Evolutionary conservation across 2,329 filamentous ascomycete genomes (phyloP).

Genomic region (Sporothrix humicola): DNA sequence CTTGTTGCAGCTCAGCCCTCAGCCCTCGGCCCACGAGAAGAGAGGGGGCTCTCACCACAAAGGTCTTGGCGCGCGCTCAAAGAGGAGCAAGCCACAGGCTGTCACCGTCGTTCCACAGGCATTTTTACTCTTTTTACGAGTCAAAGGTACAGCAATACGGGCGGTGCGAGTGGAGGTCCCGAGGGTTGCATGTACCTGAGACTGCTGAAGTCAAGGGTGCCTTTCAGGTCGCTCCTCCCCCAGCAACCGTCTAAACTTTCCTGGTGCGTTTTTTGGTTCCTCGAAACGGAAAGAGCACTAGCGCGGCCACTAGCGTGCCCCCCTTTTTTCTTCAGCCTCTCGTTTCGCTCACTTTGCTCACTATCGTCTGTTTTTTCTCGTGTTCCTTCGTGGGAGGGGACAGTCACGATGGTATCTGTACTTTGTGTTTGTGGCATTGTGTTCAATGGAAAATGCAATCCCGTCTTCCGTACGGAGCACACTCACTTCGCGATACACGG

Average conservation of each 20-base stretch:
- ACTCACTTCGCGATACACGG: not conserved
- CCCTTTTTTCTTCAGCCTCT: conserved; percentile 9
- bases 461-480: too few species aligned
- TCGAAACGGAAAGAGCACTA: conserved; percentile 4
- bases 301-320: conserved; percentile 1
- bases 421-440: too few species aligned
- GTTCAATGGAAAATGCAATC: too few species aligned
- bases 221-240: conserved; percentile 8
- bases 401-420: not conserved
- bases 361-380: not conserved
- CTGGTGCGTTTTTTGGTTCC: not conserved
- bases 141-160: not conserved
- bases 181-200: conserved; percentile 1
- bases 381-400: not conserved
- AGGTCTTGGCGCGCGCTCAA: conserved; percentile 13
- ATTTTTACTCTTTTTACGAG: not conserved
- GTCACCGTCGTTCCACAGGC: not conserved
- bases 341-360: conserved; percentile 4
- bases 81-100: conserved; percentile 9
- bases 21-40: not conserved
- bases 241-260: conserved; percentile 21
- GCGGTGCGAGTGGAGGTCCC: not conserved
- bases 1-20: not conserved
- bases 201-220: not conserved
- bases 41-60: not conserved